phyloP scores from a whole-genome alignment of 164 flowering plant genomes.

The Vitis rotundifolia region DNA sequence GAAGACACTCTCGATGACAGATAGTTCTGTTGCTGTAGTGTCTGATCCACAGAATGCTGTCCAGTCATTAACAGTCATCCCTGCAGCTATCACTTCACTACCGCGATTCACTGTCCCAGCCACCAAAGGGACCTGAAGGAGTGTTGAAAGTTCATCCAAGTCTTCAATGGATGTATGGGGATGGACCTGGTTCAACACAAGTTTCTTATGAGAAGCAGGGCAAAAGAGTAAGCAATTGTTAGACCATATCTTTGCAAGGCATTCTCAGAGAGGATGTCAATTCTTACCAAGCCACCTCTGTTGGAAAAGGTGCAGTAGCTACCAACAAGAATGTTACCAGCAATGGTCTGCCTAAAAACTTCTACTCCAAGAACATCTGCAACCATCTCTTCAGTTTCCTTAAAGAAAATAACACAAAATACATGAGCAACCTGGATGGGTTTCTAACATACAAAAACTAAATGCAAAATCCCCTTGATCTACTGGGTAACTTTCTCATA shows the following conservation, averaged over 20 bases:
- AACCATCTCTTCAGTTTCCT: slow-evolving; percentile 94
- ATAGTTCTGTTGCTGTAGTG: slow-evolving; percentile 93
- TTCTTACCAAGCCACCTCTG: slow-evolving; percentile 84
- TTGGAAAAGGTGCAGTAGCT: slow-evolving; percentile 86
- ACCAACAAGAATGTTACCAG: slow-evolving; percentile 92
- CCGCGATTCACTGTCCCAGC: slow-evolving; percentile 97
- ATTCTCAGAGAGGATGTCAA: too few relatives aligned
- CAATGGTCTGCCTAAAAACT: slow-evolving; percentile 92
- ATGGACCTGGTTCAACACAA: slow-evolving; percentile 64
- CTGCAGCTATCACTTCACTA: slow-evolving; percentile 85
- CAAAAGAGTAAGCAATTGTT: neutral
- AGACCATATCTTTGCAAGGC: neutral
- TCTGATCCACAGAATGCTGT: slow-evolving; percentile 92
- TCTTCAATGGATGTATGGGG: slow-evolving; percentile 96
- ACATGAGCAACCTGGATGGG: neutral
- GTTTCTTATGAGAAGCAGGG: neutral
- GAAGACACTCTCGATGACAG: slow-evolving; percentile 91
- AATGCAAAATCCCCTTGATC: too few relatives aligned
- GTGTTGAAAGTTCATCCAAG: slow-evolving; percentile 91
- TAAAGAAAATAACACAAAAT: slow-evolving; percentile 1
- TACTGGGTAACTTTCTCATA: too few relatives aligned
- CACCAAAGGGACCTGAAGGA: slow-evolving; percentile 91
- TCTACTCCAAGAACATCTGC: slow-evolving; percentile 95
- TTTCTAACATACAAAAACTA: too few relatives aligned
- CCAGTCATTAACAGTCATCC: slow-evolving; percentile 91